Evolutionary conservation across 2,329 filamentous ascomycete species (phyloP).

Genomic region (Gnomoniopsis smithogilvyi): DNA sequence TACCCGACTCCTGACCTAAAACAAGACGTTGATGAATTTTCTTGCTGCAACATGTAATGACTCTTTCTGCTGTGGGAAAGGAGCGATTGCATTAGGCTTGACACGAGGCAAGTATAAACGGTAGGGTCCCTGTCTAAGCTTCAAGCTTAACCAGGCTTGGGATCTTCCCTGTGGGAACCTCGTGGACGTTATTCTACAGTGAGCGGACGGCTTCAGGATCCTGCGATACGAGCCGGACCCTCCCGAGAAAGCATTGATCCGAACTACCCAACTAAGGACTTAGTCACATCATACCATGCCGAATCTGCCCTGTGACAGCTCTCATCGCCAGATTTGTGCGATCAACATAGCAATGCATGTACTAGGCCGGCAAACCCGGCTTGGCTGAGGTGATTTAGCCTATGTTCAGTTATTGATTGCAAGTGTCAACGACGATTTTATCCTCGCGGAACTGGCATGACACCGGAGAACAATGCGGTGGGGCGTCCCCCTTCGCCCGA

Average conservation of each 20-base stretch:
- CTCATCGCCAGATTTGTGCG: background rate
- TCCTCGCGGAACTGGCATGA: background rate
- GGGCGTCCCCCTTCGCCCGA: no score
- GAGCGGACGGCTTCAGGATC: background rate
- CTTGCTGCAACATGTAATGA: no score
- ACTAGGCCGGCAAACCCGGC: background rate
- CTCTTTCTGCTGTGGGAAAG: no score
- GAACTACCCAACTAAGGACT: background rate
- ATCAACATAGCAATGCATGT: no score
- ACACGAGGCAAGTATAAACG: background rate
- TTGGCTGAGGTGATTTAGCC: background rate
- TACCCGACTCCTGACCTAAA: no score
- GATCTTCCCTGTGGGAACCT: slow-evolving; percentile 4
- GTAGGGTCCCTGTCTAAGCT: slow-evolving; percentile 1
- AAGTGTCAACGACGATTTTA: background rate
- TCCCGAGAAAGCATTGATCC: no score
- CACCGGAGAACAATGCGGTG: no score
- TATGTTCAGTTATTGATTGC: background rate
- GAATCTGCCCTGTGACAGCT: background rate
- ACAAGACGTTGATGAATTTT: no score
- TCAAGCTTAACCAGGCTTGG: slow-evolving; percentile 8
- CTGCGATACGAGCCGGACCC: background rate
- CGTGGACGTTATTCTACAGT: background rate
- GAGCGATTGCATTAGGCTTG: background rate
- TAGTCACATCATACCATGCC: background rate